Base-by-base conservation (phyloP, 345 rosid species). In the Corchorus olitorius region DNA sequence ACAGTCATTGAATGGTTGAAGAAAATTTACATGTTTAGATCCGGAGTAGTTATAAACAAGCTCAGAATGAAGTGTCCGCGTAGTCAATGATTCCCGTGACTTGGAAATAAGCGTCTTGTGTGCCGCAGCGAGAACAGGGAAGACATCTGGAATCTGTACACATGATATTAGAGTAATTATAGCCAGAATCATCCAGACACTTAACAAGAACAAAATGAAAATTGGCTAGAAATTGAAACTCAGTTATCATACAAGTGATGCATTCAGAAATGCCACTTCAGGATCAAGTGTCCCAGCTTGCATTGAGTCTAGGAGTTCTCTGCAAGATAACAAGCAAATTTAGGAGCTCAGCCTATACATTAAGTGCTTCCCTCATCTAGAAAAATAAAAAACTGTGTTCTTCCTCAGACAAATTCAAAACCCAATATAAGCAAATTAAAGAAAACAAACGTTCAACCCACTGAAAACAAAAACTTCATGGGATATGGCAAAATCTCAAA, bases 1-100 rank as follows among this genome's bases (percentile, higher is more conserved):
- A 56, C 50, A 54, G 37, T 65, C 19, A 72, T 15, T 15, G 56
- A 50, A 66, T 62, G 20, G 65, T 73, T 74, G 73, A 70, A 67
- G 73, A 76, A 62, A 17, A 72, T 81, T 89, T 89, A 96, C 99
- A 85, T 93, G 95, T 80, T 93, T 96, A 74, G 98, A 92, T 59
- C 95, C 95, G 0, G 99, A 91, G 79, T 88, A 94, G 77, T 94
- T 94, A 86, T 86, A 92, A 58, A 96, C 97, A 45, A 94, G 97
- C 78, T 94, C 95, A 15, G 98, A 94, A 87, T 96, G 98, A 83
- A 87, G 97, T 50, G 99, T 95, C 19, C 91, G 82, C 13, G 97
- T 92, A 17, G 92, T 88, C 82, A 94, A 81, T 1, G 97, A 88
- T 74, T 86, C 95, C 43, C 94, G 91, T 15, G 91, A 91, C 75